phyloP scores from a whole-genome alignment of 1,284 basidiomycete genomes.

The Quambalaria eucalypti region DNA sequence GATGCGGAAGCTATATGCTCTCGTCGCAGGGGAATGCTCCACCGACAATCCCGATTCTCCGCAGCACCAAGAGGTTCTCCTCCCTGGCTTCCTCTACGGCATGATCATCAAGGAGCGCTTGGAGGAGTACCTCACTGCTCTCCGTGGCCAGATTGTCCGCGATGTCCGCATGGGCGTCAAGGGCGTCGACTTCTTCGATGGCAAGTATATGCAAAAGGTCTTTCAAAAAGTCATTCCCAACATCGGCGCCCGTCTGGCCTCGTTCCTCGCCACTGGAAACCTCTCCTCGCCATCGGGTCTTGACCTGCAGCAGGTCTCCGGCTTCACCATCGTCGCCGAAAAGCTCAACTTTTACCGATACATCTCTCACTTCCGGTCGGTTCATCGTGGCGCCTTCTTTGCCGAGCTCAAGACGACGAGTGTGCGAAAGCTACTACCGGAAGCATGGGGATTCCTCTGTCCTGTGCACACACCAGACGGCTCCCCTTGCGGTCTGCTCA shows the following conservation, averaged over 20 bases:
- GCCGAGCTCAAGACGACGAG: constrained; percentile 97
- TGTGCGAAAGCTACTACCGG: constrained; percentile 90
- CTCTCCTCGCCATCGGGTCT: constrained; percentile 88
- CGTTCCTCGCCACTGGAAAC: constrained; percentile 97
- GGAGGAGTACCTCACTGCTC: constrained; percentile 74
- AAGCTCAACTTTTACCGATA: constrained; percentile 98
- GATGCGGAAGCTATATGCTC: constrained; percentile 88
- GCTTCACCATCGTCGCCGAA: constrained; percentile 97
- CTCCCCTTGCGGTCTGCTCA: constrained; percentile 91
- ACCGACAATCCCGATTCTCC: constrained; percentile 97
- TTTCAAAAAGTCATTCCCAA: constrained; percentile 77
- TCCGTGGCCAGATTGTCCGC: constrained; percentile 63
- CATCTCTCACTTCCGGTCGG: constrained; percentile 94
- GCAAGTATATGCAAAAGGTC: constrained; percentile 71
- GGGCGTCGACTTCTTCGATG: constrained; percentile 74
- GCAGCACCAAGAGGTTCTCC: constrained; percentile 93
- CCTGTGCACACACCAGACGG: constrained; percentile 99
- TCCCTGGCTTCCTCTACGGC: constrained; percentile 84
- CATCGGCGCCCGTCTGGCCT: constrained; percentile 77
- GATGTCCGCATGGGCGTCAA: constrained; percentile 66
- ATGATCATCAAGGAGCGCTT: constrained; percentile 98
- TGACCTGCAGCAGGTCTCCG: constrained; percentile 91
- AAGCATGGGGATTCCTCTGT: constrained; percentile 98
- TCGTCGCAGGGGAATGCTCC: constrained; percentile 82
- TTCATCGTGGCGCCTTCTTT: constrained; percentile 98